Evolutionary conservation across 2,329 filamentous ascomycete genomes (phyloP), one percentile per base, ranked within the genome.

Genomic region (Aspergillus neoniger): DNA sequence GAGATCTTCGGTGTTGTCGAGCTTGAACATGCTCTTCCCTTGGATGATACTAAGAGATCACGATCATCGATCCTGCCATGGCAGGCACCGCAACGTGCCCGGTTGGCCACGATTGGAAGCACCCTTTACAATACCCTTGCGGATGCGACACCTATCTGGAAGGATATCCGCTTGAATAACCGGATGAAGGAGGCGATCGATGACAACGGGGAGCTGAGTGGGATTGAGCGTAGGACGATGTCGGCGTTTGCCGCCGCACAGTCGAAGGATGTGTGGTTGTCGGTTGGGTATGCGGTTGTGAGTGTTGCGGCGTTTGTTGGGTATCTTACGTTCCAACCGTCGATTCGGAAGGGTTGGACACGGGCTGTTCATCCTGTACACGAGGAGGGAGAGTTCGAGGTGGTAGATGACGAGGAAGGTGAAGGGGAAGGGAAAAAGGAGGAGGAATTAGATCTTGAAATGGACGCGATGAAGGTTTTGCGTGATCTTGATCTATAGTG

Each of bases 111-210:
- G 2, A 68, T 79, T 9, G 74, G 75, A 15, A 64, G 55, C n/a
- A 75, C 75, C 0, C 67, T 78, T 5, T 63, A 75, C 57, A 70
- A 72, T 56, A 73, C 72, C 3, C 58, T 76, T 30, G 72, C 72
- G 4, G 77, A 79, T 55, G 67, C 72, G 7, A 75, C 72, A 3
- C 77, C 77, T 1, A 72, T 79, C 52, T 54, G 75, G 61, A 69
- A 69, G 41, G 74, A 74, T 36, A 67, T 78, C 10, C 76, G 76
- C 51, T 64, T 68, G 59, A 74, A 69, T 70, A 76, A 68, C 66
- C 77, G 67, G 62, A 71, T 71, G 65, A 81, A 65, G 68, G 66
- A 74, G 60, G 68, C 67, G 1, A 70, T 69, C 3, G 64, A 73
- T 62, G 57, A 65, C 7, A 65, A 69, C 14, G 65, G 67, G 14